Base-by-base conservation (phyloP, 495 filamentous ascomycete genomes). In the Cercophora newfieldiana region DNA sequence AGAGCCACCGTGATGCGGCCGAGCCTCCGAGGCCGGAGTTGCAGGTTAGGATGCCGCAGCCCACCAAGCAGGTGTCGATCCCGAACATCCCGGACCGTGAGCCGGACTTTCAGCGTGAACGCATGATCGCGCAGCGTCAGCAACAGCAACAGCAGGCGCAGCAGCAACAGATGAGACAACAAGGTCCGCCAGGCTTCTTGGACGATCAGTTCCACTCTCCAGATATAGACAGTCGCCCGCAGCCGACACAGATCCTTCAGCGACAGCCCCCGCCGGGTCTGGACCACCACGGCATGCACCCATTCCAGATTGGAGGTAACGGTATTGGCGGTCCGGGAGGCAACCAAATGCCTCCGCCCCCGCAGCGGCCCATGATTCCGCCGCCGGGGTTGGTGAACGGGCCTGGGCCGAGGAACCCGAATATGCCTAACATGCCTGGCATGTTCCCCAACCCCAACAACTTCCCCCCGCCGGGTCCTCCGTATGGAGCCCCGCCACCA, bases 221-320 rank as follows among this genome's bases (percentile, higher is more conserved):
- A 0, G 80, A 83, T 33, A 68, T 76, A 22, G 78, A 81, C 29
- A 56, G 31, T 65, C 81, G 79, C 48, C 73, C 69, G 26, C 75
- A 76, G 48, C 79, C 77, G 24, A 87, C 83, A 5, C 82, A 85
- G 64, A 87, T 87, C 49, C 74, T 87, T 21, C 83, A 86, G 68
- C 82, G 84, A 14, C 80, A 79, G 12, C 82, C 82, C 49, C 82
- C 79, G 16, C 82, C 82, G 8, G 83, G 81, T 12, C 70, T 83
- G 24, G 81, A 87, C 25, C 77, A 78, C 55, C 81, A 82, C 31
- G 61, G 61, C 63, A 81, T 83, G 73, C 79, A 77, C 63, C 77
- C 70, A 18, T 82, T 80, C 76, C 76, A 79, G 67, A 77, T 78
- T 66, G 73, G 69, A 58, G 75, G 68, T 24, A 60, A 63, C 19